phyloP scores from a whole-genome alignment of 2,329 filamentous ascomycete species.

The Sporothrix inflata region DNA sequence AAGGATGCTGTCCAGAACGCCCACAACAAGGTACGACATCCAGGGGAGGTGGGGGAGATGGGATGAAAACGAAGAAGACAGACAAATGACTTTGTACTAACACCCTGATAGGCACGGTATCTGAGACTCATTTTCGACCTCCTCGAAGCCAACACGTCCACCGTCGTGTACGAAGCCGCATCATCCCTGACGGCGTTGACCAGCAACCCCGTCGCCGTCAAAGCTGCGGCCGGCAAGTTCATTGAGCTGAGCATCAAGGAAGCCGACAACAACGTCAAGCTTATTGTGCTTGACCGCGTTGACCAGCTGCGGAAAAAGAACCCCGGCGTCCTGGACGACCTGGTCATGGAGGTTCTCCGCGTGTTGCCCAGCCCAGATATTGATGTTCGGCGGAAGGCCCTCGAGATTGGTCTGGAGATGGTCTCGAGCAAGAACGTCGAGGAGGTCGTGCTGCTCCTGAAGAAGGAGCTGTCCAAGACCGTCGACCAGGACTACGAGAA shows the following conservation, averaged over 20 bases:
- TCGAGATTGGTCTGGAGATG: constrained; percentile 92
- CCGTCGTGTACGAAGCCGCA: constrained; percentile 95
- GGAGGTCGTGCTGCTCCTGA: constrained; percentile 91
- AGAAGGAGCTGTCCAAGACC: constrained; percentile 97
- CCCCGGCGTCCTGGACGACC: constrained; percentile 82
- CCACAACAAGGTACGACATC: constrained; percentile 75
- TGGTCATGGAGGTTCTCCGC: constrained; percentile 95
- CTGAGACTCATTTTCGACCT: constrained; percentile 94
- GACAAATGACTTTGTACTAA: not conserved
- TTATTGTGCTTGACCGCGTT: constrained; percentile 94
- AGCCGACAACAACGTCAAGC: constrained; percentile 98
- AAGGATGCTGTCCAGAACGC: constrained; percentile 95
- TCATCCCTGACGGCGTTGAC: constrained; percentile 93
- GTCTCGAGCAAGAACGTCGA: constrained; percentile 98
- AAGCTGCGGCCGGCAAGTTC: constrained; percentile 93
- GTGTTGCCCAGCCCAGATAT: constrained; percentile 95
- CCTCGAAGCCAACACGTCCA: constrained; percentile 88
- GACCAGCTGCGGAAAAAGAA: constrained; percentile 72
- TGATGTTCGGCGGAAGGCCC: constrained; percentile 89
- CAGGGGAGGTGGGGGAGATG: not conserved
- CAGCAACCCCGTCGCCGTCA: constrained; percentile 95
- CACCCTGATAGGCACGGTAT: constrained; percentile 70
- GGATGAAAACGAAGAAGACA: constrained; percentile 35
- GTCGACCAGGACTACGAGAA: constrained; percentile 99
- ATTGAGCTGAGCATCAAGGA: constrained; percentile 98